These are phyloP conservation scores for Urtica urens DNA, from an alignment of 306 rosid genomes.

Conservation along the genomic window DNA sequence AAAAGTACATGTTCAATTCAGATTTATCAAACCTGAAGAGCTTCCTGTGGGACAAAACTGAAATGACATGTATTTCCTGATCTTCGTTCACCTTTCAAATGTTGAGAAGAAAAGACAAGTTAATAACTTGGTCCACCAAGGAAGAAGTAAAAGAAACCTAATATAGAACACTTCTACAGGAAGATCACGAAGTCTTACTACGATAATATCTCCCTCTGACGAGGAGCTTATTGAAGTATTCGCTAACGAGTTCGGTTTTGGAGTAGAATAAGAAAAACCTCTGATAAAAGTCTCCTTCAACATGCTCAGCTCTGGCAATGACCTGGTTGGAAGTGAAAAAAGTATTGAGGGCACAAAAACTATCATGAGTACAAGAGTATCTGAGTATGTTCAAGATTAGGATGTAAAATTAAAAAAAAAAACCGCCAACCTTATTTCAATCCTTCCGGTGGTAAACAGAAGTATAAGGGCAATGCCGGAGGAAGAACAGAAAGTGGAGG, in stretches of 20 bases:
- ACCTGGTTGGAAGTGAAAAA: conserved; percentile 33
- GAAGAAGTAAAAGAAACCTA: background rate
- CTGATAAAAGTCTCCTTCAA: conserved; percentile 49
- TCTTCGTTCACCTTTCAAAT: conserved; percentile 55
- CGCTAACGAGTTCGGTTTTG: conserved; percentile 41
- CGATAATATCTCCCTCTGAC: conserved; percentile 53
- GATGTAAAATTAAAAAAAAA: background rate
- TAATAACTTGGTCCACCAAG: background rate
- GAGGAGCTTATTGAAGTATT: conserved; percentile 54
- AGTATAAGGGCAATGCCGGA: conserved; percentile 43
- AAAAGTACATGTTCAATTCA: background rate
- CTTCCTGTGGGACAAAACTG: conserved; percentile 46
- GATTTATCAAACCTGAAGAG: conserved; percentile 45
- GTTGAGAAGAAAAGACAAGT: background rate
- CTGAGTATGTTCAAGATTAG: background rate
- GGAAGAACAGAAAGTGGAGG: conserved; percentile 48
- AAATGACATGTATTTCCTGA: conserved; percentile 53
- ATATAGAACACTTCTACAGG: background rate
- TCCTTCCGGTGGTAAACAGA: conserved; percentile 52
- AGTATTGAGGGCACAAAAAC: background rate
- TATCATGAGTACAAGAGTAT: background rate
- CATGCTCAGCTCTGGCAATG: conserved; percentile 61
- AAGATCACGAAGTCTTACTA: conserved; percentile 35
- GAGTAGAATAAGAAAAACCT: conserved; percentile 53
- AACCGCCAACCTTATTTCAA: conserved; percentile 57